A percentile compares a stretch with the other conserved stretches of the same genome.
Conservation (phyloP, 169 alveolate genomes). For the Plasmodium gonderi region DNA sequence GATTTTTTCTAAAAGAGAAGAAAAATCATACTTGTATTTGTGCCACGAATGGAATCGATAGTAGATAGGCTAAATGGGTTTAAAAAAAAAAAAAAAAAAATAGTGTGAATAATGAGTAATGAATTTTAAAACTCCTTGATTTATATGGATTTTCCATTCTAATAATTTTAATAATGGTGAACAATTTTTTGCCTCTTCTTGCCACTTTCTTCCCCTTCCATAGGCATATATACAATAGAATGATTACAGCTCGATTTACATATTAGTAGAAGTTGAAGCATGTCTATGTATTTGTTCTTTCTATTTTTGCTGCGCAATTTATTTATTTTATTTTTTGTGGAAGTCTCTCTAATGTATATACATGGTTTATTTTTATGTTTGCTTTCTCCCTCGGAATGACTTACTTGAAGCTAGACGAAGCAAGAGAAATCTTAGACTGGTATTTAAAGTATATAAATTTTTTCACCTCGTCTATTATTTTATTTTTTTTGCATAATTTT, state of each 20-base stretch:
- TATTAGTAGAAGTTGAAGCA: too few species aligned
- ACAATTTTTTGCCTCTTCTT: too few species aligned
- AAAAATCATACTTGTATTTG: neutral
- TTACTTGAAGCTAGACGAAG: conserved; percentile 45
- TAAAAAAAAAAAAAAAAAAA: neutral
- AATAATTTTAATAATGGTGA: too few species aligned
- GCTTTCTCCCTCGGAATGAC: too few species aligned
- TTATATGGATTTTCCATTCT: neutral
- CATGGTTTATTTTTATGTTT: neutral
- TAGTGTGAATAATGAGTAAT: neutral
- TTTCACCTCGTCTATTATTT: conserved; percentile 37
- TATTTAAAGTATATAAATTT: conserved; percentile 27
- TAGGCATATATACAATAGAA: too few species aligned
- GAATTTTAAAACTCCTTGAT: neutral
- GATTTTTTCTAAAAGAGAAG: neutral
- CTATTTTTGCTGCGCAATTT: too few species aligned
- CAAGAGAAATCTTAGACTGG: conserved; percentile 20
- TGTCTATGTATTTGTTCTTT: neutral
- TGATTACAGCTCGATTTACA: too few species aligned
- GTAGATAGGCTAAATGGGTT: conserved; percentile 50
- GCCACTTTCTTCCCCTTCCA: too few species aligned
- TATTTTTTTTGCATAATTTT: conserved; percentile 18
- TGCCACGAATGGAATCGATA: conserved; percentile 38
- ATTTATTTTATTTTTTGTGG: too few species aligned
- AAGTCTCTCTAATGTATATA: too few species aligned